Conservation (phyloP, 2,329 filamentous ascomycete species). For the Alternaria sp. region DNA sequence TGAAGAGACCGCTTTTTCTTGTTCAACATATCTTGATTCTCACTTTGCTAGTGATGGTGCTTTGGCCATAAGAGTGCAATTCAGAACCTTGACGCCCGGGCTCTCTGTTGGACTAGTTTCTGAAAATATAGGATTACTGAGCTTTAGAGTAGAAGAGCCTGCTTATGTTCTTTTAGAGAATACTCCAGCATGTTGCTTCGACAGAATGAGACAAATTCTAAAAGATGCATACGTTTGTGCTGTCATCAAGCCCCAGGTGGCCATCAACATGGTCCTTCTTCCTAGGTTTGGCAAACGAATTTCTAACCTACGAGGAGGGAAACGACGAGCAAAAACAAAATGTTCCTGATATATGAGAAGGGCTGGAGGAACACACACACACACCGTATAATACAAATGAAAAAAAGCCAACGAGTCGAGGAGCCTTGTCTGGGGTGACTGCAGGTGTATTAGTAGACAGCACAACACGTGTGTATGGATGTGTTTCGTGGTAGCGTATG, state of each 20-base stretch:
- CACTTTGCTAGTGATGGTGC: not conserved
- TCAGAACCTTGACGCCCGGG: not conserved
- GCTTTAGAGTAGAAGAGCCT: not conserved
- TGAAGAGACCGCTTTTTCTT: slow-evolving; percentile 48
- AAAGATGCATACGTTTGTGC: too few relatives aligned
- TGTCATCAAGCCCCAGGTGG: too few relatives aligned
- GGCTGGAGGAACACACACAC: not conserved
- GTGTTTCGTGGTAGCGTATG: not conserved
- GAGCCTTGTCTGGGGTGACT: not conserved
- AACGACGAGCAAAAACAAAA: not conserved
- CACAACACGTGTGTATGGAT: not conserved
- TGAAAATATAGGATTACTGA: not conserved
- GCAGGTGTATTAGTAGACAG: not conserved
- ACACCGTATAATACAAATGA: not conserved
- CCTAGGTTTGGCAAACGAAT: not conserved
- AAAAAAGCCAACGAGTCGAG: not conserved
- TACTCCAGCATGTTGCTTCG: too few relatives aligned
- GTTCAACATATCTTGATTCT: slow-evolving; percentile 23
- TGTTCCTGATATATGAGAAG: not conserved
- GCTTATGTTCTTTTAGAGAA: too few relatives aligned
- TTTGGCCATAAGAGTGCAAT: not conserved
- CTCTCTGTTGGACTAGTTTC: not conserved
- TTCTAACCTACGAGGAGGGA: not conserved
- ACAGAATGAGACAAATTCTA: too few relatives aligned
- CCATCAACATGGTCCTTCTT: too few relatives aligned